Conservation (phyloP, 1,139 yeast species). For the Diutina ranongensis region DNA sequence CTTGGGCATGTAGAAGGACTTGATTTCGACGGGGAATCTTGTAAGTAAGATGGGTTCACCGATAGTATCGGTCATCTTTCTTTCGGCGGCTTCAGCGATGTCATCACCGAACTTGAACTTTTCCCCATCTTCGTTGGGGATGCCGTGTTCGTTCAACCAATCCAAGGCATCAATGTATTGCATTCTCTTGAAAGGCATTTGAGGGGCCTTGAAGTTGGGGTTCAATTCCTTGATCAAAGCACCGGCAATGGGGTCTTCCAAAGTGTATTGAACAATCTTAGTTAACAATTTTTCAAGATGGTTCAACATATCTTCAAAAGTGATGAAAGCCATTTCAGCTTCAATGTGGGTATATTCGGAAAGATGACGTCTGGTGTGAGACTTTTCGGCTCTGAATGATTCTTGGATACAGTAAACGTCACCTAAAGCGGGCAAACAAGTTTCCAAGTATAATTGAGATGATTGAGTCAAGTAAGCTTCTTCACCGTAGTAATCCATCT, state of each 20-base stretch:
- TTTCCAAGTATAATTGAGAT: constrained; percentile 93
- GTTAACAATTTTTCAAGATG: constrained; percentile 79
- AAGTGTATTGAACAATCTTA: constrained; percentile 56
- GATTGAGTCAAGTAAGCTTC: constrained; percentile 95
- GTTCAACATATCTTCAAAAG: constrained; percentile 72
- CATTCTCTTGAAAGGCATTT: constrained; percentile 83
- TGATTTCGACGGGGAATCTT: constrained; percentile 93
- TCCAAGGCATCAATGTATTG: constrained; percentile 82
- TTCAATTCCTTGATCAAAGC: constrained; percentile 82
- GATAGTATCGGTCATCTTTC: constrained; percentile 93
- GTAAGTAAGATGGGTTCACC: constrained; percentile 86
- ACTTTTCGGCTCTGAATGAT: constrained; percentile 97
- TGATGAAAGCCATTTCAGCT: constrained; percentile 80
- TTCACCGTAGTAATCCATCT: constrained; percentile 91
- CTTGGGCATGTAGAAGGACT: constrained; percentile 95
- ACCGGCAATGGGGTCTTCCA: constrained; percentile 87
- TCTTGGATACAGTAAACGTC: constrained; percentile 97
- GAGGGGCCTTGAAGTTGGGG: constrained; percentile 80
- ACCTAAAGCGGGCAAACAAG: constrained; percentile 91
- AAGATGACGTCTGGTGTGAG: constrained; percentile 97
- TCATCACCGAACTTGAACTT: constrained; percentile 94
- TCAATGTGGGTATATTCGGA: constrained; percentile 96
- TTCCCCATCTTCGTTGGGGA: constrained; percentile 90
- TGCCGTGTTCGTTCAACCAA: constrained; percentile 93
- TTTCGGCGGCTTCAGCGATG: constrained; percentile 98